Evolutionary conservation across 331 rosid species (phyloP).

Genomic region (Quercus phellos): DNA sequence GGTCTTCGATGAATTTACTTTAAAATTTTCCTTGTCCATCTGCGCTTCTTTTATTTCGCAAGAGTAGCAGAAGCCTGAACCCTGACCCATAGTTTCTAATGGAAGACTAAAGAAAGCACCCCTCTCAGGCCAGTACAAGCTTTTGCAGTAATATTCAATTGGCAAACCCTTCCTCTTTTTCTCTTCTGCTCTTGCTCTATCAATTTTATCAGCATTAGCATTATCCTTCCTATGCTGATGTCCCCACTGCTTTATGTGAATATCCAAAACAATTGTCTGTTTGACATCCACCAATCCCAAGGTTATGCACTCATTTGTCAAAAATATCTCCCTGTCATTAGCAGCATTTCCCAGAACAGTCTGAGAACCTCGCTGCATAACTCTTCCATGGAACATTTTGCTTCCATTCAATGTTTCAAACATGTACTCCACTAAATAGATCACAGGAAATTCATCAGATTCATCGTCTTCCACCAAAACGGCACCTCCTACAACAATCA

Average conservation of each 20-base stretch:
- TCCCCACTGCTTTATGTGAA: slow-evolving; percentile 65
- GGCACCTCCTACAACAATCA: slow-evolving; percentile 56
- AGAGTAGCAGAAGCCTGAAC: slow-evolving; percentile 70
- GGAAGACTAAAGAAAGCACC: slow-evolving; percentile 78
- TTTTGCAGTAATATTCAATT: slow-evolving; percentile 70
- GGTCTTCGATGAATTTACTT: slow-evolving; percentile 53
- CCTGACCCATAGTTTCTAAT: slow-evolving; percentile 53
- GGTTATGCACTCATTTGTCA: slow-evolving; percentile 69
- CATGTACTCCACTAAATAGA: slow-evolving; percentile 77
- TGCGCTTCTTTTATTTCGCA: slow-evolving; percentile 52
- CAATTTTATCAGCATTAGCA: slow-evolving; percentile 43
- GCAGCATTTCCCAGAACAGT: slow-evolving; percentile 92
- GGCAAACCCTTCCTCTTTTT: slow-evolving; percentile 73
- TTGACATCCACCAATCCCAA: slow-evolving; percentile 47
- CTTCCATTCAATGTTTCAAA: slow-evolving; percentile 57
- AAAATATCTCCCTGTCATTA: slow-evolving; percentile 77
- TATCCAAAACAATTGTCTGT: slow-evolving; percentile 39
- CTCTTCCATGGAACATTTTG: slow-evolving; percentile 84
- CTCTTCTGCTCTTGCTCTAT: slow-evolving; percentile 77
- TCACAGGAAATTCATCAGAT: slow-evolving; percentile 41
- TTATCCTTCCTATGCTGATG: slow-evolving; percentile 65
- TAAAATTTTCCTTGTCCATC: slow-evolving; percentile 47
- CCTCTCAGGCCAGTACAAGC: slow-evolving; percentile 77
- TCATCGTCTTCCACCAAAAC: slow-evolving; percentile 64
- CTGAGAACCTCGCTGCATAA: slow-evolving; percentile 62